Base-by-base conservation (phyloP, 768 basidiomycete genomes). In the Mycena albidolilacea region DNA sequence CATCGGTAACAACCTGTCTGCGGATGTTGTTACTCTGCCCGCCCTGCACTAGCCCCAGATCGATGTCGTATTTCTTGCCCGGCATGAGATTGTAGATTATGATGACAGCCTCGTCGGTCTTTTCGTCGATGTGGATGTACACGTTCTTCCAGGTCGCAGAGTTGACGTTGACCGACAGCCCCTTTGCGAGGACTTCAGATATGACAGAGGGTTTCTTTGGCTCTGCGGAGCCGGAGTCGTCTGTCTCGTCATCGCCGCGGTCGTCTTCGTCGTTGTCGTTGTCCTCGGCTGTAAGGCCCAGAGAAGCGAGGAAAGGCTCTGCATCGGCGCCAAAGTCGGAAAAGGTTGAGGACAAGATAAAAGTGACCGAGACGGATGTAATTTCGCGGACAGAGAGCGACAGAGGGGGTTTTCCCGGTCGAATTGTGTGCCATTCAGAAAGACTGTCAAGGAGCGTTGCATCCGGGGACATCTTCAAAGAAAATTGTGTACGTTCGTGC, bases 1-100 rank as follows among this genome's bases (percentile, higher is more conserved):
- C 88, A 79, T 92, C 91, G 0, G 93, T 94, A 0, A 89, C 90
- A 71, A 96, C 90, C 77, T 92, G 91, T 66, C 87, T 87, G 48
- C 89, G 85, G 30, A 93, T 84, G 44, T 77, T 83, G 63, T 79
- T 84, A 57, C 78, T 81, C 75, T 89, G 85, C 35, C 90, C 91
- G 7, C 87, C 87, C 10, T 90, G 90, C 6, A 92, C 90, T 37
- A 97, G 87, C 2, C 88, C 92, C 12, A 98, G 84, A 78, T 96
- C 94, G 64, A 98, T 91, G 78, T 98, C 96, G 77, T 98, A 98
- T 79, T 95, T 94, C 68, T 94, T 88, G 2, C 94, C 94, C 5
- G 96, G 96, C 85, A 94, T 89, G 58, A 98, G 86, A 1, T 95
- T 95, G 71, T 96, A 97, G 37, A 98, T 90, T 70, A 97, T 94